phyloP scores from a whole-genome alignment of 352 stramenopile genomes.

The Phytophthora macrochlamydospora region DNA sequence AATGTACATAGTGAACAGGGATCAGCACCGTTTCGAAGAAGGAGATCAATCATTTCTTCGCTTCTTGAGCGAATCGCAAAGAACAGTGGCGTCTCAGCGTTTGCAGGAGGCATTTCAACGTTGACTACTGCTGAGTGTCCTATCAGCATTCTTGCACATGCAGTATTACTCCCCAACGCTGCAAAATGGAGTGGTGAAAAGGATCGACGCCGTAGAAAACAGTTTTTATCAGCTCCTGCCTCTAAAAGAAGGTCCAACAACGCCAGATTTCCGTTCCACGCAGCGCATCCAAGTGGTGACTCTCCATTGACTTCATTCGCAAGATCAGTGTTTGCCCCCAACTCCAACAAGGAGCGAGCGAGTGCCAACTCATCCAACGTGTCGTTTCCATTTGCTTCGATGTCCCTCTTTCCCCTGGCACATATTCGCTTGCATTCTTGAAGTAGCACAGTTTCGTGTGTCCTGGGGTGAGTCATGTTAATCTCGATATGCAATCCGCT shows the following conservation, averaged over 20 bases:
- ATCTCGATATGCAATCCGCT: slow-evolving; percentile 50
- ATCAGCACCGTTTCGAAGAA: slow-evolving; percentile 48
- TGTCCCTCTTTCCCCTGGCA: neutral
- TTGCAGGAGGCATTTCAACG: slow-evolving; percentile 33
- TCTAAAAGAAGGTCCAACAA: slow-evolving; percentile 63
- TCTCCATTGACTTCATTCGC: slow-evolving; percentile 58
- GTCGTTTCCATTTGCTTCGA: slow-evolving; percentile 1
- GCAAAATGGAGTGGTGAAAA: slow-evolving; percentile 70
- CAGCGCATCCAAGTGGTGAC: slow-evolving; percentile 53
- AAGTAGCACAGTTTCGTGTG: slow-evolving; percentile 50
- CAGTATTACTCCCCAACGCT: slow-evolving; percentile 39
- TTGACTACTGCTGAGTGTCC: slow-evolving; percentile 44
- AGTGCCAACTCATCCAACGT: slow-evolving; percentile 38
- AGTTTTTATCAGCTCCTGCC: slow-evolving; percentile 42
- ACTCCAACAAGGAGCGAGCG: slow-evolving; percentile 49
- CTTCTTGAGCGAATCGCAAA: slow-evolving; percentile 66
- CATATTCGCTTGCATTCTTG: slow-evolving; percentile 69
- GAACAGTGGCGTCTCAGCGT: slow-evolving; percentile 55
- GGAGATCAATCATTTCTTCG: slow-evolving; percentile 48
- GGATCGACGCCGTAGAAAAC: slow-evolving; percentile 41
- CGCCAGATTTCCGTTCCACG: slow-evolving; percentile 49
- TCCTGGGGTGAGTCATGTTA: slow-evolving; percentile 46
- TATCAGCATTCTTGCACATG: slow-evolving; percentile 53
- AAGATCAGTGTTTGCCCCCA: slow-evolving; percentile 58
- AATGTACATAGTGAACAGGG: slow-evolving; percentile 49